Base-by-base conservation (phyloP, 2,329 filamentous ascomycete species). In the Ophiognomonia clavigignenti-juglandacearum region DNA sequence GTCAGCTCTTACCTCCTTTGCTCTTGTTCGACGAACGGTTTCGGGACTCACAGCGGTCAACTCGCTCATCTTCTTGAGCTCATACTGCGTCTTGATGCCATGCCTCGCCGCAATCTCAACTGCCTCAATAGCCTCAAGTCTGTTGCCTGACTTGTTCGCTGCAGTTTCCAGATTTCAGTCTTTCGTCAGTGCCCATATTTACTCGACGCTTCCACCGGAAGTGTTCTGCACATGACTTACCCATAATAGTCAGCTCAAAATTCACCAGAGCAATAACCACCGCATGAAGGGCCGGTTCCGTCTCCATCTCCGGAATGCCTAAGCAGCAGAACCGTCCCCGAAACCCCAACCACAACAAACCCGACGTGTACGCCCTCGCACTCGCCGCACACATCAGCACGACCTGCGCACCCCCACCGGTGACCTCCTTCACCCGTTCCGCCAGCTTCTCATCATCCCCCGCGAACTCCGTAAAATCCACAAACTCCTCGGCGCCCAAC, bases 381-480 rank as follows among this genome's bases (percentile, higher is more conserved):
- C 34, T 26, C 6, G 36, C 14, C 14, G 43, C 20, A 39, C 43
- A 46, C 22, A 46, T 24, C 14, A 46, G 18, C 19, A 39, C 43
- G 11, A 37, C 32, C 29, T 58, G 53, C 0, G 61, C 61, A 0
- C 61, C 62, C 10, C 64, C 63, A 0, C 39, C 49, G 0, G 61
- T 64, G 0, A 64, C 16, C 0, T 51, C 39, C n/a, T 50, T 60
- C 0, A 64, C 57, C 1, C 20, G 50, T 2, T 35, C 44, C 10
- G 57, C 56, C 0, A 62, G 53, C 2, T 61, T 46, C 40, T 19
- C 31, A 16, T 43, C 31, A 8, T 19, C 19, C 29, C 29, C 29
- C 20, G 23, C 23, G 22, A 35, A 43, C 0, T 60, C 59, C 10
- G 43, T 46, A 18, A 60, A 65, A 29, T 65, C 61, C 6, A 65